Conservation (phyloP, 805 yeast genomes). For the Metschnikowia cerradonensis region DNA sequence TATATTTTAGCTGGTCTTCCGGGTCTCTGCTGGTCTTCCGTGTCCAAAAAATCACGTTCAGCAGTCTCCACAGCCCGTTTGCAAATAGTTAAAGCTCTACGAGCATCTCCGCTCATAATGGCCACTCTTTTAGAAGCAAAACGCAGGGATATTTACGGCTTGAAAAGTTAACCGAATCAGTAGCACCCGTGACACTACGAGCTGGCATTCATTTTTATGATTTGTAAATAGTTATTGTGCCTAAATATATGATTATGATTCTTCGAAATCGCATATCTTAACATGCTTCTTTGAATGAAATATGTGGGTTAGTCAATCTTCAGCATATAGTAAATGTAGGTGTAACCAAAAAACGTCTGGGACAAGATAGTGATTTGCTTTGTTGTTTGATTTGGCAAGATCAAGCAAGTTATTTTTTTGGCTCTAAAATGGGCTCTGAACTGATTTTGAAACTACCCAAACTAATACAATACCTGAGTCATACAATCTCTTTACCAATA, state of each 20-base stretch:
- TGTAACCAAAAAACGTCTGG: slow-evolving; percentile 80
- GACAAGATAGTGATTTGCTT: slow-evolving; percentile 43
- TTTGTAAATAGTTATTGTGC: slow-evolving; percentile 2
- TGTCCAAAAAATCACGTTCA: no score
- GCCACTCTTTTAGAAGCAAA: no score
- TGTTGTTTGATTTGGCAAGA: slow-evolving; percentile 39
- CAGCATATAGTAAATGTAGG: slow-evolving; percentile 48
- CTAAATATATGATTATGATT: neutral
- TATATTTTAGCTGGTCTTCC: no score
- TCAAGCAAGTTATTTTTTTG: slow-evolving; percentile 56
- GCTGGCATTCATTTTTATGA: neutral
- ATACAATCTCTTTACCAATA: no score
- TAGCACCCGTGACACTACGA: neutral
- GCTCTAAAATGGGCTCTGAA: slow-evolving; percentile 84
- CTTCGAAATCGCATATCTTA: neutral
- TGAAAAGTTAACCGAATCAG: slow-evolving; percentile 7
- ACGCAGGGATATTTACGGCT: slow-evolving; percentile 17
- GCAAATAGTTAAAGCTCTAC: no score
- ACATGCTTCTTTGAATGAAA: neutral
- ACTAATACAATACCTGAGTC: no score
- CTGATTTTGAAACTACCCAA: slow-evolving; percentile 95
- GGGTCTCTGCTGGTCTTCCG: no score
- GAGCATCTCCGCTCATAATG: no score
- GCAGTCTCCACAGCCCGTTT: no score
- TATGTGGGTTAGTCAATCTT: neutral